Percentiles rank a stretch among this genome's conserved stretches.
Evolutionary conservation across 192 early-diverging fungal species (phyloP).

Genomic region (Glomus cerebriforme): DNA sequence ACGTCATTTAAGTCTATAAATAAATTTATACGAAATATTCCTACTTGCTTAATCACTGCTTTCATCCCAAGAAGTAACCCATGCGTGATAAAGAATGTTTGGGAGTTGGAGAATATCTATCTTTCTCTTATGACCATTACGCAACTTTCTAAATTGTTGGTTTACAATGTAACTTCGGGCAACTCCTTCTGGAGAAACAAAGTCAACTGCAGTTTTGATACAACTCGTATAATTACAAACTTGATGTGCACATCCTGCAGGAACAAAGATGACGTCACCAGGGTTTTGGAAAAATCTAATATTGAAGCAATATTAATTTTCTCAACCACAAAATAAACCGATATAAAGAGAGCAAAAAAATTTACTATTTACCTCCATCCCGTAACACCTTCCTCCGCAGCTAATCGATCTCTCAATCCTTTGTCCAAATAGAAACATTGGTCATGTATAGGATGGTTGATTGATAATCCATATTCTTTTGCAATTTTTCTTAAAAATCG

Average conservation of each 20-base stretch:
- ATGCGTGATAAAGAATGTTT: constrained; percentile 47
- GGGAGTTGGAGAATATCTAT: constrained; percentile 56
- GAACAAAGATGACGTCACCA: constrained; percentile 77
- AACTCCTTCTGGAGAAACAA: constrained; percentile 66
- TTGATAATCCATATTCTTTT: constrained; percentile 5
- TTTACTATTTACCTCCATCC: constrained; percentile 39
- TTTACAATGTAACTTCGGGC: constrained; percentile 47
- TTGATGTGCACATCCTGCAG: constrained; percentile 77
- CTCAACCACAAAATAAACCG: neutral
- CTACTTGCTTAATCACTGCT: neutral
- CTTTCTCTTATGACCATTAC: constrained; percentile 37
- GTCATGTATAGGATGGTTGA: constrained; percentile 66
- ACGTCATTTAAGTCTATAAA: neutral
- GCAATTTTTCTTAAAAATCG: constrained; percentile 40
- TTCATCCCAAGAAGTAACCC: neutral
- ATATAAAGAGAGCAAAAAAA: neutral
- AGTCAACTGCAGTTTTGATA: constrained; percentile 74
- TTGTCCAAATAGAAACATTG: constrained; percentile 65
- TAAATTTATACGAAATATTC: neutral
- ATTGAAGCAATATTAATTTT: neutral
- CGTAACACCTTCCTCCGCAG: constrained; percentile 39
- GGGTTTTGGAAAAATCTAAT: constrained; percentile 61
- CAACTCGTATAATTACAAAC: constrained; percentile 67
- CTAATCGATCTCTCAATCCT: constrained; percentile 43
- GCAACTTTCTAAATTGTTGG: constrained; percentile 51